Evolutionary conservation across 495 filamentous ascomycete genomes (phyloP), one percentile per base, ranked within the genome.

Genomic region (Bombardia bombarda): DNA sequence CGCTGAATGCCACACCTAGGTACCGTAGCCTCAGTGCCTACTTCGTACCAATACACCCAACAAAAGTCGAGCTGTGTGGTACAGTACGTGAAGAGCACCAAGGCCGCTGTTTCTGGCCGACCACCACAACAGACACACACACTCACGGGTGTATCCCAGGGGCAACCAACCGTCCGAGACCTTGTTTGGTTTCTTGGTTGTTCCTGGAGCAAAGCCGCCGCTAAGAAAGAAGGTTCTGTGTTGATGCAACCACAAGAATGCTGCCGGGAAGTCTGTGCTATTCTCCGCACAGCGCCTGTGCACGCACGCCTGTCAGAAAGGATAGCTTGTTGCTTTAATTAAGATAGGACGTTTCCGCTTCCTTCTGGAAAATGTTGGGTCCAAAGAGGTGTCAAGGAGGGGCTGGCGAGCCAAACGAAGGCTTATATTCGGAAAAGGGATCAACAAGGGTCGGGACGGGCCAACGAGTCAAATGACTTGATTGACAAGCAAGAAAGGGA

Each of bases 181-280:
- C 32, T 33, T 33, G n/a, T n/a, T n/a, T n/a, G n/a, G n/a, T n/a
- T n/a, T n/a, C 28, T 24, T 42, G 26, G 40, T 31, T 42, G 26
- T 33, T 42, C 20, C 28, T 13, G 20, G 30, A 19, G 33, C 40
- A 33, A 20, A 22, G 19, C 26, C 28, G 40, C 26, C 28, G 40
- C 40, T 42, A 42, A 33, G n/a, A 32, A 32, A 32, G 16, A 33
- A 16, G 25, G 9, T 23, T 33, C n/a, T 33, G 10, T 32, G 25
- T 42, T 26, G 13, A 48, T 43, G 42, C 47, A 36, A 41, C 37
- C n/a, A 21, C 36, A 43, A 13, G 34, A 25, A 26, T 32, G 38
- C 32, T 14, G 8, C 8, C 14, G 13, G 26, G 26, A 30, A 7
- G n/a, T 13, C 7, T 7, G 26, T 30, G 26, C 7, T 7, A 30